Percentiles rank a stretch among this genome's conserved stretches.
Conservation (phyloP, 2,329 filamentous ascomycete species). For the Aspergillus tubingensis region DNA sequence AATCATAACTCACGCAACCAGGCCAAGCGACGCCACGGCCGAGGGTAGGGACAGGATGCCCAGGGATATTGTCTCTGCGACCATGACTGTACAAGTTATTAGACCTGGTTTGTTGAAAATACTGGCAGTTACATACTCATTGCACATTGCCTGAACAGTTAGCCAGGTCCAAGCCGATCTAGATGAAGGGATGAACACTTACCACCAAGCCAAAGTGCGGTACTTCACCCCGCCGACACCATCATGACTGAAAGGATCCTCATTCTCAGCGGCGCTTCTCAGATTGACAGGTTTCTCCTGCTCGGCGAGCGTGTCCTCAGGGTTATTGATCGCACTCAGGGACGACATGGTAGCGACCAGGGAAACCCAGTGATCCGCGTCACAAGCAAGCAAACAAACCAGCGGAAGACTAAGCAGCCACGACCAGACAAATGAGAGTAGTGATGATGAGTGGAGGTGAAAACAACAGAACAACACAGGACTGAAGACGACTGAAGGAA, state of each 20-base stretch:
- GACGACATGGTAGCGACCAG: neutral
- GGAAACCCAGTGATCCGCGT: too few species aligned
- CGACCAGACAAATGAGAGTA: too few species aligned
- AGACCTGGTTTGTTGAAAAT: neutral
- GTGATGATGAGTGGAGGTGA: too few species aligned
- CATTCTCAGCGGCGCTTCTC: neutral
- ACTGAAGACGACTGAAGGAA: too few species aligned
- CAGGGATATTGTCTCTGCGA: slow-evolving; percentile 61
- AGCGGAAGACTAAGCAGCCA: too few species aligned
- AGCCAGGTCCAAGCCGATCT: neutral
- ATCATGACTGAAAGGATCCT: slow-evolving; percentile 44
- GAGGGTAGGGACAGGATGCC: slow-evolving; percentile 59
- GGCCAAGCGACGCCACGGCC: slow-evolving; percentile 54
- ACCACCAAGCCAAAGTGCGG: slow-evolving; percentile 52
- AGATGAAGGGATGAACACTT: neutral
- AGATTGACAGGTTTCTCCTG: neutral
- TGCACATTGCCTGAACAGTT: slow-evolving; percentile 29
- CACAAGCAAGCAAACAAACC: too few species aligned
- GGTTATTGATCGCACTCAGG: neutral
- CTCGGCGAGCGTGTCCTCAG: neutral
- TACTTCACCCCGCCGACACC: slow-evolving; percentile 49
- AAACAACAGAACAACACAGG: too few species aligned
- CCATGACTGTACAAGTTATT: slow-evolving; percentile 48
- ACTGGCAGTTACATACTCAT: slow-evolving; percentile 29
- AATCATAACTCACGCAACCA: slow-evolving; percentile 46